Evolutionary conservation across 225 moss, liverwort and hornwort species (phyloP).

Genomic region (Marchantia polymorpha): DNA sequence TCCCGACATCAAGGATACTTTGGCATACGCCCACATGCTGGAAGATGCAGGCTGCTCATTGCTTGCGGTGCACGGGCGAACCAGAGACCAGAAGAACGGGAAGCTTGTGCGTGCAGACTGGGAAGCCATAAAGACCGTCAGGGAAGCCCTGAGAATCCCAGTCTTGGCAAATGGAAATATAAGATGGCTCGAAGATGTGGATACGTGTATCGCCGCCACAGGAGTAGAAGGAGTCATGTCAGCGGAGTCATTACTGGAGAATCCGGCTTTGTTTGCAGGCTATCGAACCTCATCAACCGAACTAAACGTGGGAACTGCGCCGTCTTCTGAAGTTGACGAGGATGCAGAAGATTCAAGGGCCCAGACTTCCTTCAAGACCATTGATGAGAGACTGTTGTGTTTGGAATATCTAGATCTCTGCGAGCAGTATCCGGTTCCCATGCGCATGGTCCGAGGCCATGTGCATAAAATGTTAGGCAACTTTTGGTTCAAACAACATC

Average conservation of each 20-base stretch:
- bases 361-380: not conserved
- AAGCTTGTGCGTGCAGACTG: constrained; percentile 80
- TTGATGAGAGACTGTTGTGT: constrained; percentile 59
- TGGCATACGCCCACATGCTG: constrained; percentile 82
- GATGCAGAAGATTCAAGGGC: constrained; percentile 2
- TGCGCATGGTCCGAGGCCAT: constrained; percentile 91
- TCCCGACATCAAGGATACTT: constrained; percentile 74
- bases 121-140: constrained; percentile 84
- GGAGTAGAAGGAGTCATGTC: constrained; percentile 96
- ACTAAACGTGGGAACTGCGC: not conserved
- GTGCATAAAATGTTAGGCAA: constrained; percentile 77
- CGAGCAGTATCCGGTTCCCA: constrained; percentile 80
- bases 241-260: constrained; percentile 97
- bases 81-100: constrained; percentile 89
- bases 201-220: constrained; percentile 65
- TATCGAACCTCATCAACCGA: constrained; percentile 43
- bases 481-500: constrained; percentile 74
- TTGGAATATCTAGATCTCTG: constrained; percentile 87
- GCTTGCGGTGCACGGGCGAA: constrained; percentile 90
- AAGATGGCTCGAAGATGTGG: constrained; percentile 83
- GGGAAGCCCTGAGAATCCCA: constrained; percentile 68
- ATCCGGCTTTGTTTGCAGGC: constrained; percentile 79
- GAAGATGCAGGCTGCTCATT: constrained; percentile 93
- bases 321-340: constrained; percentile 5
- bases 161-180: constrained; percentile 93